Conservation (phyloP, 2,329 filamentous ascomycete species). For the Plectosphaerella cucumerina region DNA sequence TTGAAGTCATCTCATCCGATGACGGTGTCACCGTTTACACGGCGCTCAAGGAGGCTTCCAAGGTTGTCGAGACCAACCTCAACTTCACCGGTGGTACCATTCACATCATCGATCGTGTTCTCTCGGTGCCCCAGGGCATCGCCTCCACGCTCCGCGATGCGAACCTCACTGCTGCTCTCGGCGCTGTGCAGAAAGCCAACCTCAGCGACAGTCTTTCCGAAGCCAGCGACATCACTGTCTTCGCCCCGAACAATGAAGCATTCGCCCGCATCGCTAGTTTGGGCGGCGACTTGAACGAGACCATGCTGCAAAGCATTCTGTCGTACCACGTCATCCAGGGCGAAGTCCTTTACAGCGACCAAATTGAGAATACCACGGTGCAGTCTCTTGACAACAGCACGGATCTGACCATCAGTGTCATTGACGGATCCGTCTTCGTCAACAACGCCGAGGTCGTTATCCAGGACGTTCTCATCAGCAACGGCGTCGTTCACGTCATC, state of each 20-base stretch:
- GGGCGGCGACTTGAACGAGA: conserved; percentile 38
- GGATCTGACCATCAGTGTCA: conserved; percentile 19
- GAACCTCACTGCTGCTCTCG: conserved; percentile 40
- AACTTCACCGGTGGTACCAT: conserved; percentile 52
- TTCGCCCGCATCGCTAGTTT: conserved; percentile 53
- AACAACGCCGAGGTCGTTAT: conserved; percentile 45
- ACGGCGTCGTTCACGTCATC: conserved; percentile 55
- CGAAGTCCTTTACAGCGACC: conserved; percentile 46
- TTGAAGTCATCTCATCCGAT: conserved; percentile 38
- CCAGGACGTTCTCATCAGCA: conserved; percentile 45
- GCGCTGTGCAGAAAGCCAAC: conserved; percentile 39
- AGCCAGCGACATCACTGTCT: conserved; percentile 53
- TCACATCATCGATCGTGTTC: conserved; percentile 45
- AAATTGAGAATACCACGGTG: conserved; percentile 9
- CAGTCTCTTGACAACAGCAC: conserved; percentile 13
- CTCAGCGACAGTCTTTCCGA: conserved; percentile 36
- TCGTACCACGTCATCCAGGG: conserved; percentile 61
- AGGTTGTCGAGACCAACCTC: conserved; percentile 44
- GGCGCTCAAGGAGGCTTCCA: conserved; percentile 44
- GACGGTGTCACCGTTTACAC: conserved; percentile 43
- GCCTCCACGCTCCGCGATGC: conserved; percentile 33
- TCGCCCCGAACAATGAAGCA: conserved; percentile 58
- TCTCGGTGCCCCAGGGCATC: conserved; percentile 39
- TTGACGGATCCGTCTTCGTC: conserved; percentile 41
- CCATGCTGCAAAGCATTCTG: conserved; percentile 48